Base-by-base conservation (phyloP, 192 early-diverging fungal genomes). In the Chytriomyces sp. region DNA sequence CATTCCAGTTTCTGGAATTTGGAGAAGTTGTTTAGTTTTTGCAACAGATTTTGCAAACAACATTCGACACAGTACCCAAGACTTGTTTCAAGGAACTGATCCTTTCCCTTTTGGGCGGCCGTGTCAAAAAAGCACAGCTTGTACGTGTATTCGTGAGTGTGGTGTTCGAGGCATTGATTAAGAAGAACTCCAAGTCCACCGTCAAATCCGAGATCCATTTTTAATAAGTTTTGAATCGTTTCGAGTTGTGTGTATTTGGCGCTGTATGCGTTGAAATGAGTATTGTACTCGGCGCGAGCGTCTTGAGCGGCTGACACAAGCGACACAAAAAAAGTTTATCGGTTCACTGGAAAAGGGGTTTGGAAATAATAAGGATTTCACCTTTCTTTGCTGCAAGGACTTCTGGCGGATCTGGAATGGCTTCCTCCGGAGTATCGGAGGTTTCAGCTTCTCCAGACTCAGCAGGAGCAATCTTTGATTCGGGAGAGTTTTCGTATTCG, bases 51-150 rank as follows among this genome's bases (percentile, higher is more conserved):
- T 43, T 61, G 43, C 20, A 76, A 90, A 91, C 71, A 80, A 76
- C 45, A 86, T 23, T 85, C 73, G 43, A 61, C n/a, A 47, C 61
- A 82, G 20, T 77, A 86, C 48, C 92, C 92, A 9, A 93, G 79
- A 16, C 67, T 77, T 48, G 88, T 89, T 68, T 82, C 80, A 60
- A 80, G 69, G 59, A 81, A 72, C 70, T 89, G 82, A 66, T 88
- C 84, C 71, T 92, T 89, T 68, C 81, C 86, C 28, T 90, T 89
- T 85, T 98, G 97, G 24, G 88, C 80, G 0, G 91, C 93, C 26
- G 83, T 84, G 26, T 89, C 92, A 79, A 94, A 89, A 20, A 97
- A 76, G 81, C 97, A 99, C 76, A 97, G 63, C 88, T 95, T 84
- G 77, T 89, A 94, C 5, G 75, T 83, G 76, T 90, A 78, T 61